Percentiles rank a stretch among this genome's conserved stretches.
Evolutionary conservation across 495 filamentous ascomycete species (phyloP).

Genomic region (Tetracladium setigerum): DNA sequence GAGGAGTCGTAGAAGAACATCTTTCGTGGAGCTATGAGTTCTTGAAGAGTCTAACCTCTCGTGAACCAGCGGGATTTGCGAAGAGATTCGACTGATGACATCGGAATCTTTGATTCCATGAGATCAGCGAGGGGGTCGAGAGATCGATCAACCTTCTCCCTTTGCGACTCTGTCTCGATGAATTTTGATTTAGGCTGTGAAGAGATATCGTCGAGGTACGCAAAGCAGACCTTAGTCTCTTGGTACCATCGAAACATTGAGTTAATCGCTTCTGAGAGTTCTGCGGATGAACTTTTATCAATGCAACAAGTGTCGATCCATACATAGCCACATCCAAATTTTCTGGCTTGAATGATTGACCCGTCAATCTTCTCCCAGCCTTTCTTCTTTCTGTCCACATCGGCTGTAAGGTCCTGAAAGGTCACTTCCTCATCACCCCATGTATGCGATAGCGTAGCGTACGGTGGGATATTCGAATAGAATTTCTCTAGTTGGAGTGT

Average conservation of each 20-base stretch:
- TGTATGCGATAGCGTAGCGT: slow-evolving; percentile 39
- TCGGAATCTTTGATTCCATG: background rate
- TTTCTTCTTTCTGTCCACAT: slow-evolving; percentile 7
- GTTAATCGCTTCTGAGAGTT: slow-evolving; percentile 34
- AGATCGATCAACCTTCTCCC: background rate
- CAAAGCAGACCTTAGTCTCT: slow-evolving; percentile 27
- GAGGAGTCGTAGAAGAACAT: slow-evolving; percentile 25
- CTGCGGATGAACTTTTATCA: slow-evolving; percentile 33
- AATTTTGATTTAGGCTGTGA: background rate
- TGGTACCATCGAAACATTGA: slow-evolving; percentile 35
- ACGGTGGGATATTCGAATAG: slow-evolving; percentile 23
- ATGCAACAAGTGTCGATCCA: slow-evolving; percentile 36
- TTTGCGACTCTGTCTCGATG: background rate
- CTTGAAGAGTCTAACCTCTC: slow-evolving; percentile 37
- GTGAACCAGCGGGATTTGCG: slow-evolving; percentile 33
- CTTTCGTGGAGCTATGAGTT: slow-evolving; percentile 32
- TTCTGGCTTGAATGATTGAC: slow-evolving; percentile 10
- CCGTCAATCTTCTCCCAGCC: slow-evolving; percentile 24
- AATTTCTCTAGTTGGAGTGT: slow-evolving; percentile 32
- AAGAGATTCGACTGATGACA: slow-evolving; percentile 10
- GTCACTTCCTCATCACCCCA: slow-evolving; percentile 36
- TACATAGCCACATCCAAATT: slow-evolving; percentile 20
- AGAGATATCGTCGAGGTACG: slow-evolving; percentile 29
- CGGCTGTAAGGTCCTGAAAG: slow-evolving; percentile 25
- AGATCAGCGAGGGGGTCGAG: no score